phyloP scores from a whole-genome alignment of 495 filamentous ascomycete species.

The Aspergillus diversus region DNA sequence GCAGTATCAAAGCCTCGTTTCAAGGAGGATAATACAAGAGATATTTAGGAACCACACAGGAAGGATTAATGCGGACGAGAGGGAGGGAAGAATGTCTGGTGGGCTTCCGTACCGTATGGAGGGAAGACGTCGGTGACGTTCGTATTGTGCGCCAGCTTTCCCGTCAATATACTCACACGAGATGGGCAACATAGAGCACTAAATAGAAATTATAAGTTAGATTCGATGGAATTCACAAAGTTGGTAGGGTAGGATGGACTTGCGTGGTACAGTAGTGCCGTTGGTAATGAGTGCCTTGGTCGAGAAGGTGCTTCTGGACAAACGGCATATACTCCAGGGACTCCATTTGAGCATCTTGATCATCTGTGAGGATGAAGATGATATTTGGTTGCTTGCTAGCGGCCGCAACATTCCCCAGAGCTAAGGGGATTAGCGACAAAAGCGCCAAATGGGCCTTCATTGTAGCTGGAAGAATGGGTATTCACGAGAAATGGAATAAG shows the following conservation, averaged over 20 bases:
- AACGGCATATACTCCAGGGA: constrained; percentile 56
- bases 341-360: constrained; percentile 59
- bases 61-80: no score
- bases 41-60: no score
- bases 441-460: no score
- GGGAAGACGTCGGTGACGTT: constrained; percentile 66
- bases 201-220: no score
- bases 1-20: no score
- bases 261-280: constrained; percentile 54
- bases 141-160: constrained; percentile 65
- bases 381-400: constrained; percentile 46
- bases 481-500: no score
- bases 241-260: no score
- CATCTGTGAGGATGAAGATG: constrained; percentile 61
- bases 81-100: no score
- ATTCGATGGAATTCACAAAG: no score
- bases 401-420: no score
- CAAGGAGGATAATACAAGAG: neutral
- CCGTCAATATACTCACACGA: constrained; percentile 59
- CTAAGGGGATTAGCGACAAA: no score
- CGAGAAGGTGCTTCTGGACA: constrained; percentile 47
- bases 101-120: constrained; percentile 48
- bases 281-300: constrained; percentile 51
- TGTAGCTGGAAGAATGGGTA: no score
- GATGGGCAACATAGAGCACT: constrained; percentile 58